These are phyloP conservation scores for Candida suzukii DNA, from an alignment of 805 yeast species.

Conservation along the genomic window DNA sequence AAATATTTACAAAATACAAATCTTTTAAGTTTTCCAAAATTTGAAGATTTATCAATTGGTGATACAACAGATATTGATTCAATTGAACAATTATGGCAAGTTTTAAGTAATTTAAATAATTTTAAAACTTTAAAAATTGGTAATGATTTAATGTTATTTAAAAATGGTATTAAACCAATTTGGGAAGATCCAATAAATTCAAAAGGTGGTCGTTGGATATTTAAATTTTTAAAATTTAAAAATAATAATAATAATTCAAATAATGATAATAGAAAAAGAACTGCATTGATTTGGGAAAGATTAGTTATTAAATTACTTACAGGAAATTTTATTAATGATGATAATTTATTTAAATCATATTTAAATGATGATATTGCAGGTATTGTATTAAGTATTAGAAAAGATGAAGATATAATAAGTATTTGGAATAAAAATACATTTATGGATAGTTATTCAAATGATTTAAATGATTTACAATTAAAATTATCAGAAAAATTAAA, in stretches of 20 bases:
- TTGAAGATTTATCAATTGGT: conserved; percentile 10
- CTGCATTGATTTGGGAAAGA: conserved; percentile 47
- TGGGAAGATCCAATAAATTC: conserved; percentile 63
- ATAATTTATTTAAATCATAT: conserved; percentile 29
- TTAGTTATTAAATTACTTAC: conserved; percentile 44
- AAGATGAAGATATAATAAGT: conserved; percentile 51
- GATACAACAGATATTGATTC: conserved; percentile 29
- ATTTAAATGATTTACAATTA: not conserved
- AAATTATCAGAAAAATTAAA: not conserved
- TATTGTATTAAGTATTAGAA: conserved; percentile 49
- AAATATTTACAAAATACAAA: conserved; percentile 39
- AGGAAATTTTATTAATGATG: conserved; percentile 40
- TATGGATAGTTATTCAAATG: conserved; percentile 19
- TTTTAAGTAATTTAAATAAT: conserved; percentile 31
- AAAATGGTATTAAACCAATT: conserved; percentile 52
- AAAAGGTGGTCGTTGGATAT: conserved; percentile 59
- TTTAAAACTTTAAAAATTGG: conserved; percentile 34
- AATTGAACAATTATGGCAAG: conserved; percentile 47
- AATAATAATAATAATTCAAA: not conserved
- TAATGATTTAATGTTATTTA: conserved; percentile 50
- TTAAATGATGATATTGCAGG: conserved; percentile 50
- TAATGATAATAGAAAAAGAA: conserved; percentile 9
- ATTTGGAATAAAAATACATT: conserved; percentile 54
- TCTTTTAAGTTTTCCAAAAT: conserved; percentile 32
- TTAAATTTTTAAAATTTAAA: conserved; percentile 36